phyloP scores from a whole-genome alignment of 2,329 filamentous ascomycete species.

The Diplodia corticola region DNA sequence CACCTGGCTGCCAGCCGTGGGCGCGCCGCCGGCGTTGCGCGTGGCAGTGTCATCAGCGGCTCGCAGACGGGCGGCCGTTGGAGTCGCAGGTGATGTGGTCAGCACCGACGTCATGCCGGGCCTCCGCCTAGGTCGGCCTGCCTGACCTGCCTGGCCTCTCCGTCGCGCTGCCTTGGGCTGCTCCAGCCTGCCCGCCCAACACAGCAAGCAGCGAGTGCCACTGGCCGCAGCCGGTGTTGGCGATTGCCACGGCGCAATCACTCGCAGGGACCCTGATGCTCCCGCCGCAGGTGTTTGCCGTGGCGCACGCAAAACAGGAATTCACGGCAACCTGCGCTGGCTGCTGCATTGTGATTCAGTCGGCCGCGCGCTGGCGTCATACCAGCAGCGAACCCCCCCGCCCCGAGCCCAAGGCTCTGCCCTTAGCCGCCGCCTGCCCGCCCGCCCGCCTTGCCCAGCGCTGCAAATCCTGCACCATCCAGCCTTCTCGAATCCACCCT shows the following conservation, averaged over 20 bases:
- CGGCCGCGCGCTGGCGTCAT: constrained; percentile 7
- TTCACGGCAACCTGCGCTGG: background rate
- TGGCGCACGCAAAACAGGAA: constrained; percentile 15
- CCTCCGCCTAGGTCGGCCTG: too few relatives aligned
- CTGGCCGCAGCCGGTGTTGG: constrained; percentile 1
- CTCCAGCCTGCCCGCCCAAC: background rate
- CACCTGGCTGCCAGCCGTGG: background rate
- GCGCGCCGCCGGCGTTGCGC: background rate
- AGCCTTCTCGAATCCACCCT: background rate
- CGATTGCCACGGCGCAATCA: background rate
- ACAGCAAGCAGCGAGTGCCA: background rate
- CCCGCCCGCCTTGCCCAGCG: constrained; percentile 2
- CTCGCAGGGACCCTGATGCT: constrained; percentile 9
- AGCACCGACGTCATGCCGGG: background rate
- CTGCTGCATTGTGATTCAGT: constrained; percentile 16
- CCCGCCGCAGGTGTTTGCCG: background rate
- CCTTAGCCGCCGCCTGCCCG: background rate
- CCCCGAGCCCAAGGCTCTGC: background rate
- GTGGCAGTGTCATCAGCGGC: background rate
- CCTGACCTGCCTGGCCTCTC: background rate
- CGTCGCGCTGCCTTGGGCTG: background rate
- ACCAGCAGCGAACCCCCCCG: background rate
- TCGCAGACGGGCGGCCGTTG: background rate
- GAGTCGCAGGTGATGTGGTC: background rate
- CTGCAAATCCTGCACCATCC: constrained; percentile 6